A percentile compares a stretch with the other conserved stretches of the same genome.
Evolutionary conservation across 441 rosid species (phyloP).

Genomic region (Eutrema salsugineum): DNA sequence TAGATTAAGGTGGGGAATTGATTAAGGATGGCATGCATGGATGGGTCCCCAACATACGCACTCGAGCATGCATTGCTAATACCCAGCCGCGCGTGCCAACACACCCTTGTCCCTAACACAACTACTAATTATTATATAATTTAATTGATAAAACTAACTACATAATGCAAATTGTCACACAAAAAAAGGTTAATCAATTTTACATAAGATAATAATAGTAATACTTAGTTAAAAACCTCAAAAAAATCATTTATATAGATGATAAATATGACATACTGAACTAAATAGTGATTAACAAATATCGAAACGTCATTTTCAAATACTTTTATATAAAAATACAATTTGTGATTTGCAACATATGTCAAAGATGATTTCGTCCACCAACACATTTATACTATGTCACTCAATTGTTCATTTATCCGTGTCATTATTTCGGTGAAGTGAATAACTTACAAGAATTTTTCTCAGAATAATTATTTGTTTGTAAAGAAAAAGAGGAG

Average conservation of each 20-base stretch:
- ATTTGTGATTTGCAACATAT: neutral
- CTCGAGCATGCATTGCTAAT: conserved; percentile 39
- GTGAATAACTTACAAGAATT: neutral
- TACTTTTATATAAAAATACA: neutral
- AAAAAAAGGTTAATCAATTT: too few relatives aligned
- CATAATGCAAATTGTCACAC: too few relatives aligned
- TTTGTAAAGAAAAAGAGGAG: neutral
- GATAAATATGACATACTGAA: neutral
- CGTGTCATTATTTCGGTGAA: neutral
- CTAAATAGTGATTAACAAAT: neutral
- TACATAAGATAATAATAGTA: too few relatives aligned
- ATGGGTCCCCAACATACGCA: conserved; percentile 30
- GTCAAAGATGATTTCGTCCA: neutral
- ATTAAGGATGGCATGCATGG: conserved; percentile 33
- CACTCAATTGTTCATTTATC: neutral
- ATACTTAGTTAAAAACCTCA: too few relatives aligned
- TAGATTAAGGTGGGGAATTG: conserved; percentile 3
- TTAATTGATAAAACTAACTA: too few relatives aligned
- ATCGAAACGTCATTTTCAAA: neutral
- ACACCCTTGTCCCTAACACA: too few relatives aligned
- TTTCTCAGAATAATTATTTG: neutral
- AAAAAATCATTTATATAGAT: neutral
- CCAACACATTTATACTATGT: neutral
- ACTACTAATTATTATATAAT: too few relatives aligned
- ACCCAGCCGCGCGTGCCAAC: conserved; percentile 48